Conservation (phyloP, 768 basidiomycete genomes). For the Brasilioporus rufonigricans region DNA sequence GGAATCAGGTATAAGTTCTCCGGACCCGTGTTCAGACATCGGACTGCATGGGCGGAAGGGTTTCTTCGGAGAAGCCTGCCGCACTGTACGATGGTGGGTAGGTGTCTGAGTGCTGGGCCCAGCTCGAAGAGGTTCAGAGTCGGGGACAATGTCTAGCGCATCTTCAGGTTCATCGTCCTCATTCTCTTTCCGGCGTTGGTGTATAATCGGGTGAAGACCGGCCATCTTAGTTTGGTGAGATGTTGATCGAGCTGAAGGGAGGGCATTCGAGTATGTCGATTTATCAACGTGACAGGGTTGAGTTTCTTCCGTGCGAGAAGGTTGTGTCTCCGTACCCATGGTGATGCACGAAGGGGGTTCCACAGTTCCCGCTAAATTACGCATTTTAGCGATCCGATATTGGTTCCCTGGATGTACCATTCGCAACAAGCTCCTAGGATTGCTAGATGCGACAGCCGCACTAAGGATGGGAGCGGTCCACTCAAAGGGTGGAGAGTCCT, state of each 20-base stretch:
- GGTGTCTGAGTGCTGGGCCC: constrained; percentile 18
- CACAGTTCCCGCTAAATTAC: constrained; percentile 17
- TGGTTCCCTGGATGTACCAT: constrained; percentile 35
- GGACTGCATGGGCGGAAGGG: constrained; percentile 23
- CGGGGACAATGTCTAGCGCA: constrained; percentile 53
- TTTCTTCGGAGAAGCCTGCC: constrained; percentile 15
- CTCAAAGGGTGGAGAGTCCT: constrained; percentile 14
- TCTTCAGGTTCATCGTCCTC: constrained; percentile 30
- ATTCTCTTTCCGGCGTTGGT: background rate
- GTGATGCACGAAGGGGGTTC: constrained; percentile 17
- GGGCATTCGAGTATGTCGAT: background rate
- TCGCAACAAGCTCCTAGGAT: constrained; percentile 30
- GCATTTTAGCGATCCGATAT: constrained; percentile 30
- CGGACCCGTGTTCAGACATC: constrained; percentile 19
- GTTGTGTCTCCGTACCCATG: constrained; percentile 13
- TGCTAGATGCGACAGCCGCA: constrained; percentile 20
- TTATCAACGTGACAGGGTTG: constrained; percentile 6
- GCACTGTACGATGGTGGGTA: background rate
- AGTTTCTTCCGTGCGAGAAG: constrained; percentile 19
- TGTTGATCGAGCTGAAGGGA: background rate
- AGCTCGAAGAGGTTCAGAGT: constrained; percentile 55
- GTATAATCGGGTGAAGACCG: background rate
- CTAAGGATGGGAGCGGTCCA: constrained; percentile 21
- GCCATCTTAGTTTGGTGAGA: background rate
- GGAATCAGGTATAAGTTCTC: constrained; percentile 30